Evolutionary conservation across 148 eudicot genomes (phyloP), one percentile per base, ranked within the genome.

Genomic region (Pharnaceum exiguum): DNA sequence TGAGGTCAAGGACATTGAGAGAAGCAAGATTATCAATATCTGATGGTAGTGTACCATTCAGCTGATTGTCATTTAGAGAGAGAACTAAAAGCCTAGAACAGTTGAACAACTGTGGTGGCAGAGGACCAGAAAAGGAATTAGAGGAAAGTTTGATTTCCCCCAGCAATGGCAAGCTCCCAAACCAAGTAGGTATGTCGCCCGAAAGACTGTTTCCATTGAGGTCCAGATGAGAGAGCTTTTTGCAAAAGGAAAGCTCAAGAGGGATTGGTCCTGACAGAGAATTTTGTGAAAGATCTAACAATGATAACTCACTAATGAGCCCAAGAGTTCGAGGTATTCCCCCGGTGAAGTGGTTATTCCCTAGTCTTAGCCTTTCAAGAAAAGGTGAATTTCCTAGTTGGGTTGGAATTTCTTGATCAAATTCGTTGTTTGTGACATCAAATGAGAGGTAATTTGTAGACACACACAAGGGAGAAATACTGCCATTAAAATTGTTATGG

Each of bases 131-230:
- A 24, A 93, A 75, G n/a, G 79, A 73, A 59, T 93, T 93, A 11
- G 75, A 79, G 15, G 89, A 81, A 50, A 93, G 89, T 75, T 89
- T 93, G 32, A 93, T 72, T 63, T 93, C 96, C 11, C 99, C 99
- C 53, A 93, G 67, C 38, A 21, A 64, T 15, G 89, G 89, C 64
- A 93, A 73, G 52, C 72, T 73, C 51, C 99, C 98, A 16, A 89
- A 75, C 99, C 96, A 93, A 22, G 51, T 51, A 5, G 99, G 99
- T 11, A 89, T 76, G 31, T 46, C 51, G 0, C 96, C 99, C 1
- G 85, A 85, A 54, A 93, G 82, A 25, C 12, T 63, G 71, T 93
- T 93, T 7, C 76, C 68, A 51, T 93, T 82, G 42, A 93, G 82
- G 72, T 93, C 99, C 57, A 93, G 50, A 68, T 85, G 95, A 31